Evolutionary conservation across 1,284 basidiomycete genomes (phyloP).

Genomic region (Naganishia cerealis): DNA sequence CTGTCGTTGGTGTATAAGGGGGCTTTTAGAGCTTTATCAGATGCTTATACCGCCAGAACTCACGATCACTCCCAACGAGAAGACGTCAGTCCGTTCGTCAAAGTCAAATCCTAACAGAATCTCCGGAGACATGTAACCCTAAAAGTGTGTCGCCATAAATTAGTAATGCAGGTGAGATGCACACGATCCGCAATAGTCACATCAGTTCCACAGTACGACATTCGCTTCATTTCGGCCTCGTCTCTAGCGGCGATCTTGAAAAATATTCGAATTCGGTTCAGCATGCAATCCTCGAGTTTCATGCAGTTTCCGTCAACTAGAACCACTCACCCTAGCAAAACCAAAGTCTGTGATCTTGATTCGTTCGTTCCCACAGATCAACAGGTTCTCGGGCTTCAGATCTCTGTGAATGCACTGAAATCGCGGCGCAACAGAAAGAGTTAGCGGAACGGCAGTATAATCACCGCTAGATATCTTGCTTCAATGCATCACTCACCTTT

Average conservation of each 20-base stretch:
- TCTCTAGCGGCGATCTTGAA: conserved; percentile 81
- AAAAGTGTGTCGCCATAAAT: neutral
- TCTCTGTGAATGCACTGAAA: conserved; percentile 64
- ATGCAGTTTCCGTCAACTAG: neutral
- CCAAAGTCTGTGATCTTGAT: conserved; percentile 97
- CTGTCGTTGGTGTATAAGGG: conserved; percentile 5
- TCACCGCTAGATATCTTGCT: too few species aligned
- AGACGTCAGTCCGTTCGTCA: conserved; percentile 88
- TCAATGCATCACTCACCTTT: conserved; percentile 55
- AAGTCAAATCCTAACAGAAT: conserved; percentile 88
- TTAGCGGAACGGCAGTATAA: conserved; percentile 7
- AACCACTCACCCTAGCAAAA: conserved; percentile 56
- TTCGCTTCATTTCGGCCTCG: conserved; percentile 81
- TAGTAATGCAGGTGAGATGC: neutral
- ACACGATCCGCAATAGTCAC: conserved; percentile 56
- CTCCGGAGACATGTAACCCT: conserved; percentile 67
- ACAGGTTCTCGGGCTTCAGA: conserved; percentile 94
- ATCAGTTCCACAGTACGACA: conserved; percentile 97
- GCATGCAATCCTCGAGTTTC: neutral
- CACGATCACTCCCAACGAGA: conserved; percentile 86
- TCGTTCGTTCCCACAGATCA: conserved; percentile 86
- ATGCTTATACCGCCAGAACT: conserved; percentile 4
- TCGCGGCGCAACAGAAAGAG: neutral
- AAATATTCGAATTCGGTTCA: neutral
- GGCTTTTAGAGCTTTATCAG: neutral